phyloP scores from a whole-genome alignment of 345 rosid species.

The Populus simonii region DNA sequence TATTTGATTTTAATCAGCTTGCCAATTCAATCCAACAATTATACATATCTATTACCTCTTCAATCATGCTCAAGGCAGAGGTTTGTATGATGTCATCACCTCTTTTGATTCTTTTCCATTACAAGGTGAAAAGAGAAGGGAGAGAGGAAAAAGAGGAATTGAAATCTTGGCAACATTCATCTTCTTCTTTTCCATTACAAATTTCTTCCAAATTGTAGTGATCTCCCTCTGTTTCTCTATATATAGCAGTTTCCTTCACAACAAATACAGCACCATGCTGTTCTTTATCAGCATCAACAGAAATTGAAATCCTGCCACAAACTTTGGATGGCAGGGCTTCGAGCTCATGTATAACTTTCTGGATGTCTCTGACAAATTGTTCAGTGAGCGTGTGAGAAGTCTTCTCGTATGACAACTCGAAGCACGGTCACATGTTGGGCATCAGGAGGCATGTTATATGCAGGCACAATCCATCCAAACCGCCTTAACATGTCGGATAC shows the following conservation, averaged over 20 bases:
- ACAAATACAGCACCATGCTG: not conserved
- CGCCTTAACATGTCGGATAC: constrained; percentile 19
- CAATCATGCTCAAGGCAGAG: no score
- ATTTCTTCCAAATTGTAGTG: constrained; percentile 25
- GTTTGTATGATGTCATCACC: no score
- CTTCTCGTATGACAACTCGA: constrained; percentile 26
- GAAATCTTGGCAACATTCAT: constrained; percentile 16
- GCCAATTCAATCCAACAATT: no score
- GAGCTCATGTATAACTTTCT: constrained; percentile 15
- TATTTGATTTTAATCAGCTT: no score
- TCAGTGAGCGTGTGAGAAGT: constrained; percentile 14
- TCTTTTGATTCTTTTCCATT: no score
- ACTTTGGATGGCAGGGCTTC: constrained; percentile 3
- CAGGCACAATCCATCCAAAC: constrained; percentile 25
- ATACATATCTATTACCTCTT: no score
- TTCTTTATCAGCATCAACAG: not conserved
- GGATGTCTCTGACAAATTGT: constrained; percentile 9
- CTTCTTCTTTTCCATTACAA: constrained; percentile 23
- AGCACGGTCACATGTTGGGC: constrained; percentile 23
- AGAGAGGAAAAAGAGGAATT: no score
- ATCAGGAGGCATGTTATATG: constrained; percentile 24
- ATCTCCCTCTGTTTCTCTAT: constrained; percentile 18
- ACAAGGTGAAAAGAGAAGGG: no score
- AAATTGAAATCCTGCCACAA: not conserved
- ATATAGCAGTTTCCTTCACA: constrained; percentile 12